Conservation (phyloP, 208 protist species). For the Wallacemonas collosoma region DNA sequence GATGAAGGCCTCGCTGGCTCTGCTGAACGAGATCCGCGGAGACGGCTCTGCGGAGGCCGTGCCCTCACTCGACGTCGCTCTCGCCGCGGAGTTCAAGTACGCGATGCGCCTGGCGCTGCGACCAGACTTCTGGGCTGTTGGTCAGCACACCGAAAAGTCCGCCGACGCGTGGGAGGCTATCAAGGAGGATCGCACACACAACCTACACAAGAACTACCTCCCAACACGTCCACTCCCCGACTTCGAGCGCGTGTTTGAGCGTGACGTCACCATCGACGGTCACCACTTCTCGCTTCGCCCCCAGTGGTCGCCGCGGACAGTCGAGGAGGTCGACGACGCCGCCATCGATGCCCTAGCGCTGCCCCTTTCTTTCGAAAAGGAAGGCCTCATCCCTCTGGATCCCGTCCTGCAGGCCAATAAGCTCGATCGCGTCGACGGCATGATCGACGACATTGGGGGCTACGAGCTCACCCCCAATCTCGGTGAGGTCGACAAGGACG, state of each 20-base stretch:
- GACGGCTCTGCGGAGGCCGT: conserved; percentile 66
- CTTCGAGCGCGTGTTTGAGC: conserved; percentile 88
- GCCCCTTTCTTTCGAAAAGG: conserved; percentile 66
- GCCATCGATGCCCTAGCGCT: conserved; percentile 37
- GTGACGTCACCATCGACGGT: conserved; percentile 71
- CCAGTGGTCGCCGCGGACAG: conserved; percentile 79
- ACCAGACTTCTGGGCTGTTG: conserved; percentile 81
- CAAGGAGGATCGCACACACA: conserved; percentile 50
- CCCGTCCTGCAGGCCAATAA: conserved; percentile 55
- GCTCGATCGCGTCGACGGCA: conserved; percentile 63
- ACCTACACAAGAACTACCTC: conserved; percentile 69
- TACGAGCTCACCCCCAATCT: conserved; percentile 67
- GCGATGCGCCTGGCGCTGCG: conserved; percentile 60
- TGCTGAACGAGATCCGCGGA: conserved; percentile 83
- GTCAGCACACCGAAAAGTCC: conserved; percentile 75
- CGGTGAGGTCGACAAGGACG: conserved; percentile 68
- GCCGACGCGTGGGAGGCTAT: conserved; percentile 63
- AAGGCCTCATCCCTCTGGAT: conserved; percentile 63
- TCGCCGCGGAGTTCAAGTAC: conserved; percentile 80
- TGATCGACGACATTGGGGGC: conserved; percentile 87
- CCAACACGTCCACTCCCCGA: conserved; percentile 69
- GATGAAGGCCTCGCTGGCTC: conserved; percentile 67
- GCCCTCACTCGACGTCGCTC: conserved; percentile 63
- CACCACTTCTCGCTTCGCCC: conserved; percentile 83
- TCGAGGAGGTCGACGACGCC: conserved; percentile 61